Evolutionary conservation across 2,329 filamentous ascomycete species (phyloP), one percentile per base, ranked within the genome.

Genomic region (Diaporthe sp.): DNA sequence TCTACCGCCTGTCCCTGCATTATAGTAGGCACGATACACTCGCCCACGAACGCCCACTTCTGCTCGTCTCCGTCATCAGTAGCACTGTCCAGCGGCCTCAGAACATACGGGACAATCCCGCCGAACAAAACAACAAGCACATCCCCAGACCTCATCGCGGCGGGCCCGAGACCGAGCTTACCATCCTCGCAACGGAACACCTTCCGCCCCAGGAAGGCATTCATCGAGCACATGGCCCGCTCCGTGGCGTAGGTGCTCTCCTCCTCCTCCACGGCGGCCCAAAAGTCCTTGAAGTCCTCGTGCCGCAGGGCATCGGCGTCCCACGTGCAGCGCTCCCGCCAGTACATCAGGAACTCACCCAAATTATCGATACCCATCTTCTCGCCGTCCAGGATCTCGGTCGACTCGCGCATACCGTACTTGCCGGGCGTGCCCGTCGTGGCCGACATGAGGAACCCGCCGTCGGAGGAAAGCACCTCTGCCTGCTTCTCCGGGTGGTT

Each of bases 1-100:
- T 61, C 51, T 37, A 75, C 74, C 9, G 72, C 75, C 63, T 76
- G 71, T 10, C 75, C 75, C 39, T 76, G 71, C 75, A 75, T 75
- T 42, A 76, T 55, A 22, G 56, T 72, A 3, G 73, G 71, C 22
- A 76, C 70, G 32, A 75, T 74, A 53, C 75, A 76, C 70, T 76
- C 75, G 6, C 75, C 75, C 7, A 76, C 71, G 13, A 76, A 15
- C n/a, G 19, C 56, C 47, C 59, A 72, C 42, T 73, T 51, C 44
- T 68, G 32, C 35, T 53, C 63, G 9, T 25, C 47, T 35, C 32
- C 63, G 1, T 1, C 32, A 19, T 17, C 63, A 13, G 25, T 39
- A 9, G 37, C 27, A 15, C 9, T 50, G 44, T 71, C 42, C 55
- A 71, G 55, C 42, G 55, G 68, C 68, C 68, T 25, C 39, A 59